Conservation (phyloP, 176 grass and related monocot species). For the Poa annua region DNA sequence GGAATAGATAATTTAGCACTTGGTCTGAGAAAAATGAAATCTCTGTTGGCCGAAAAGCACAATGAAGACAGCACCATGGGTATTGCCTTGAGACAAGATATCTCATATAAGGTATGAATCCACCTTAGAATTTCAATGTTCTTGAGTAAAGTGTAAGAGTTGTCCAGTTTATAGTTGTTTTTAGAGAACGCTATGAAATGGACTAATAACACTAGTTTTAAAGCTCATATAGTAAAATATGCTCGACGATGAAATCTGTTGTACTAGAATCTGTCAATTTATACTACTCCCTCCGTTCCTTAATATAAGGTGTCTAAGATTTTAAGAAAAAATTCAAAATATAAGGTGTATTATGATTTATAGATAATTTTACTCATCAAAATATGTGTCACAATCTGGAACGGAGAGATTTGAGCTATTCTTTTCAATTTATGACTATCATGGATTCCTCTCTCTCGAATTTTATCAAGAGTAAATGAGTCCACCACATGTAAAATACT, state of each 20-base stretch:
- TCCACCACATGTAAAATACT: no score
- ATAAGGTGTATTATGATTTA: no score
- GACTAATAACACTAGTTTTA: constrained; percentile 21
- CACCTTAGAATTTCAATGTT: constrained; percentile 26
- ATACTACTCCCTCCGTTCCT: no score
- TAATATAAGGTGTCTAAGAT: no score
- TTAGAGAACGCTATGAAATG: constrained; percentile 21
- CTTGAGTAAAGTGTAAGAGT: background rate
- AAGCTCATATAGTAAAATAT: constrained; percentile 23
- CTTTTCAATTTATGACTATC: no score
- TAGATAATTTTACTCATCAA: no score
- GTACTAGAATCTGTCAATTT: background rate
- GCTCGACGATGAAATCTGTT: background rate
- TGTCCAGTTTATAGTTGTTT: constrained; percentile 16
- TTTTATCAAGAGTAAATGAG: no score
- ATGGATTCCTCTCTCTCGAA: no score
- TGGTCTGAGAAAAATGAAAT: constrained; percentile 47
- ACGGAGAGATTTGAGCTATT: no score
- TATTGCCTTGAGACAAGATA: constrained; percentile 35
- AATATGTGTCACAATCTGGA: no score
- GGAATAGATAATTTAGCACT: constrained; percentile 60
- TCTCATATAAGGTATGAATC: constrained; percentile 41
- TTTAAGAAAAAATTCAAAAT: no score
- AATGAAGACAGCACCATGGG: constrained; percentile 29
- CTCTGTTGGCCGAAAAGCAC: constrained; percentile 57